Evolutionary conservation across 2,329 filamentous ascomycete species (phyloP).

Genomic region (Colletotrichum agaves): DNA sequence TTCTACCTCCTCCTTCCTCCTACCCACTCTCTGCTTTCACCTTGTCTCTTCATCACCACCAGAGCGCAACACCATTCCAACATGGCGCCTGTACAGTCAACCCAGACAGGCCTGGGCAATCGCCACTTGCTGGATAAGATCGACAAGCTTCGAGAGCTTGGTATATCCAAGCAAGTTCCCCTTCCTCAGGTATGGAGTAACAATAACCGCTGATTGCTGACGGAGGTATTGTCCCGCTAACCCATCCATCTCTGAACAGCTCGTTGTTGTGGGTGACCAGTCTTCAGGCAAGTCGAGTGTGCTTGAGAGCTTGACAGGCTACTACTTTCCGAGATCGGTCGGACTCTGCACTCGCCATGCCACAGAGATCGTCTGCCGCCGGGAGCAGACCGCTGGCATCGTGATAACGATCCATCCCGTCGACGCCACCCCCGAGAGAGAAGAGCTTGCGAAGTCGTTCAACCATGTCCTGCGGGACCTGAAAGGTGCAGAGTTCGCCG

Average conservation of each 20-base stretch:
- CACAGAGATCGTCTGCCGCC: constrained; percentile 58
- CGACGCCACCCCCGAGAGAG: constrained; percentile 1
- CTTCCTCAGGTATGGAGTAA: constrained; percentile 18
- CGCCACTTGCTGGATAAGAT: constrained; percentile 42
- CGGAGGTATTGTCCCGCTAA: constrained; percentile 15
- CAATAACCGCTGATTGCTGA: constrained; percentile 39
- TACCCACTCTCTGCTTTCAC: no score
- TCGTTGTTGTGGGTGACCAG: constrained; percentile 86
- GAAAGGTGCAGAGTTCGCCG: constrained; percentile 60
- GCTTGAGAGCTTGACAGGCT: constrained; percentile 71
- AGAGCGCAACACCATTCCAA: no score
- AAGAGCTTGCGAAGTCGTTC: constrained; percentile 51
- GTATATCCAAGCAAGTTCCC: constrained; percentile 49
- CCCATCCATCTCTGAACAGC: constrained; percentile 58
- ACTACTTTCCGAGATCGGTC: constrained; percentile 56
- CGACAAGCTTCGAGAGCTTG: constrained; percentile 47
- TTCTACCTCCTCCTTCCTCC: no score
- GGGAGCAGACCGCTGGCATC: constrained; percentile 48
- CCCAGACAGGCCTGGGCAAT: constrained; percentile 11
- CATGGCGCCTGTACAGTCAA: background rate
- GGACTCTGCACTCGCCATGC: constrained; percentile 61
- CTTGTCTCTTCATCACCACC: no score
- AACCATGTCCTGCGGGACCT: constrained; percentile 82
- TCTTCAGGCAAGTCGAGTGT: constrained; percentile 89
- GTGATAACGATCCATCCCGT: constrained; percentile 55